phyloP scores from a whole-genome alignment of 768 basidiomycete species.

The Mycena haematopus region DNA sequence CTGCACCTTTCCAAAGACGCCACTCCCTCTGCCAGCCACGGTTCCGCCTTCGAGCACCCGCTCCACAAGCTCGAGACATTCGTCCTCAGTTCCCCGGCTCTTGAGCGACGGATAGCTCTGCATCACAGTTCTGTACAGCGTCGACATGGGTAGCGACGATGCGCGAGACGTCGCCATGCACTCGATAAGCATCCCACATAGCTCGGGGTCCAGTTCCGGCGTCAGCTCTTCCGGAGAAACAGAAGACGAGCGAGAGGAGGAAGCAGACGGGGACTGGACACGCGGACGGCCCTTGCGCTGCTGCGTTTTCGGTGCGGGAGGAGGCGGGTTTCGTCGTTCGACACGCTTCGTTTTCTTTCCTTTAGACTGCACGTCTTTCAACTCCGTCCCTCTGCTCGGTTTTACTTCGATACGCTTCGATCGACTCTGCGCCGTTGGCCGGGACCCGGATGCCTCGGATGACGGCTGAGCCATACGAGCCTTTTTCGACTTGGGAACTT shows the following conservation, averaged over 20 bases:
- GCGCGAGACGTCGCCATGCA: constrained; percentile 75
- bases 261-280: constrained; percentile 14
- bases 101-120: constrained; percentile 60
- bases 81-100: constrained; percentile 45
- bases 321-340: constrained; percentile 7
- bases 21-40: constrained; percentile 49
- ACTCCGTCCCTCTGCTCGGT: constrained; percentile 4
- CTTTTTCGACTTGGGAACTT: constrained; percentile 27
- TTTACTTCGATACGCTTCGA: constrained; percentile 13
- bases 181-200: constrained; percentile 74
- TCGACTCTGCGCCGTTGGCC: not conserved
- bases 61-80: constrained; percentile 59
- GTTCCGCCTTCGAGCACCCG: constrained; percentile 54
- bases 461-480: constrained; percentile 13
- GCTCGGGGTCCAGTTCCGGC: constrained; percentile 45
- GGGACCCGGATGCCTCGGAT: constrained; percentile 15
- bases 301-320: constrained; percentile 5
- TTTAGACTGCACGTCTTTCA: constrained; percentile 14
- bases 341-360: constrained; percentile 14
- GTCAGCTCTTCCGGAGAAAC: constrained; percentile 18
- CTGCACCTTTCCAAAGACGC: constrained; percentile 78
- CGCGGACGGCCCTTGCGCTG: constrained; percentile 20
- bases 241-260: constrained; percentile 13
- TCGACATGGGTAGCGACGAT: constrained; percentile 63
- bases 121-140: constrained; percentile 59